These are phyloP conservation scores for Paramecium octaurelia DNA, from an alignment of 73 alveolate species.

Conservation along the genomic window DNA sequence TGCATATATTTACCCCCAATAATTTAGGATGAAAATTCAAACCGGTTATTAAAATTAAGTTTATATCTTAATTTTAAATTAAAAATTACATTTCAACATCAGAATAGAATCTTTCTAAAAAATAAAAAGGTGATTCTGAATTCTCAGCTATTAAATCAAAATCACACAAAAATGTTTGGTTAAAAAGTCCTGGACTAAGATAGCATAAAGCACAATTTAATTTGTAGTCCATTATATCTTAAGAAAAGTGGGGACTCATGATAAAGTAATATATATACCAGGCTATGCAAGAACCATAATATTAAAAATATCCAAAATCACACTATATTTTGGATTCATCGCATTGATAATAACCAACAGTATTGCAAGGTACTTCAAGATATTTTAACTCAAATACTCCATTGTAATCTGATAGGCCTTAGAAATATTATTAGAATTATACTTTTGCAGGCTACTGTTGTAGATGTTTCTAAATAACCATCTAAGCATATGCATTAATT, in stretches of 20 bases:
- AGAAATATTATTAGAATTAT: background rate
- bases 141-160: background rate
- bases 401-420: background rate
- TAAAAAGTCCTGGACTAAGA: background rate
- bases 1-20: background rate
- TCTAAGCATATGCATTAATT: background rate
- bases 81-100: background rate
- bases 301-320: background rate
- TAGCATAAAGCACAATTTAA: background rate
- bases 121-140: background rate
- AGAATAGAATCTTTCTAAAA: background rate
- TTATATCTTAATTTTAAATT: background rate
- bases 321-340: background rate
- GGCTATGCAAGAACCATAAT: background rate
- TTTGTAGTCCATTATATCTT: background rate
- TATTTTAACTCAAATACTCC: background rate
- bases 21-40: background rate
- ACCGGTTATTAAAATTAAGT: background rate
- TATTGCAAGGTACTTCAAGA: background rate
- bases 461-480: background rate
- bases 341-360: background rate
- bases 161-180: background rate
- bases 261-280: background rate
- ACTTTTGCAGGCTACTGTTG: background rate
- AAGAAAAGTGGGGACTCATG: background rate